Evolutionary conservation across 345 rosid genomes (phyloP).

Genomic region (Arabis alpina): DNA sequence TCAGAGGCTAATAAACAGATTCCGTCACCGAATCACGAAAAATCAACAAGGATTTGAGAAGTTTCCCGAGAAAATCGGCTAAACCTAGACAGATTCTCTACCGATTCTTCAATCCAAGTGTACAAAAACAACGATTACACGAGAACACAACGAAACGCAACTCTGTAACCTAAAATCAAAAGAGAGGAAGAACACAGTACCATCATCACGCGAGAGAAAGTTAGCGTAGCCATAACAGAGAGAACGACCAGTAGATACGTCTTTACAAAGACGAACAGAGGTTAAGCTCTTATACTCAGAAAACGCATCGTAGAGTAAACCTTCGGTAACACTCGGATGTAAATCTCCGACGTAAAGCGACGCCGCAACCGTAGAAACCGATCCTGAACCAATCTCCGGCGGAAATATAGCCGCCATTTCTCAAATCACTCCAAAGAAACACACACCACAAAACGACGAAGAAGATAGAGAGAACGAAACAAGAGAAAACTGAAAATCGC

Average conservation of each 20-base stretch:
- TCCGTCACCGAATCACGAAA: neutral
- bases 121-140: neutral
- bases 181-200: conserved; percentile 37
- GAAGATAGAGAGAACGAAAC: neutral
- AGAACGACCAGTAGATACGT: conserved; percentile 61
- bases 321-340: conserved; percentile 64
- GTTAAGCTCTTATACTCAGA: conserved; percentile 62
- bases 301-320: conserved; percentile 57
- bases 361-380: conserved; percentile 38
- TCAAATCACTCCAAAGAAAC: conserved; percentile 14
- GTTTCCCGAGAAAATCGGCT: conserved; percentile 15
- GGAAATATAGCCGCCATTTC: conserved; percentile 54
- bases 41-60: neutral
- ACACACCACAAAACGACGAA: conserved; percentile 18
- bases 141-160: conserved; percentile 10
- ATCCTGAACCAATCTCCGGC: conserved; percentile 43
- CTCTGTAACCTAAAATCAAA: neutral
- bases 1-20: conserved; percentile 6
- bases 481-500: neutral
- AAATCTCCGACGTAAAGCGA: conserved; percentile 81
- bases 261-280: conserved; percentile 73
- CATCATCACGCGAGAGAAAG: conserved; percentile 64
- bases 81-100: neutral
- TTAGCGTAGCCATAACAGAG: conserved; percentile 86
- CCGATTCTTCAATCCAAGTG: conserved; percentile 1